phyloP scores from a whole-genome alignment of 306 rosid genomes.

The Albizia julibrissin region DNA sequence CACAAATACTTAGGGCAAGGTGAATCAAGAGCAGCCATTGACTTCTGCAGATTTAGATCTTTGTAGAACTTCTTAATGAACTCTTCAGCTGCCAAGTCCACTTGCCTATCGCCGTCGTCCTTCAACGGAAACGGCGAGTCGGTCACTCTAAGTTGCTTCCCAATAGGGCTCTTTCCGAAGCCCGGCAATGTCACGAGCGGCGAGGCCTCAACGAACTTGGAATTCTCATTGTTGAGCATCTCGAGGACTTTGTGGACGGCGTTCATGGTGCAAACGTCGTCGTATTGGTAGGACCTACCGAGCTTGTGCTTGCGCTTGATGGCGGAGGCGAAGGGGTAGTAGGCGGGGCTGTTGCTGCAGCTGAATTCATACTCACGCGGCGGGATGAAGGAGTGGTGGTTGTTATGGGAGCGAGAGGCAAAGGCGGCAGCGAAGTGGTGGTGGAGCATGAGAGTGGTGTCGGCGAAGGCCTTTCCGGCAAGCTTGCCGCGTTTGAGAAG shows the following conservation, averaged over 20 bases:
- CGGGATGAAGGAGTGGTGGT: conserved; percentile 49
- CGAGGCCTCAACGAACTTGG: conserved; percentile 52
- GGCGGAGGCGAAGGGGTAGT: conserved; percentile 36
- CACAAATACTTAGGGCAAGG: conserved; percentile 43
- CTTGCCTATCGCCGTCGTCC: conserved; percentile 60
- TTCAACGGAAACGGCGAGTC: conserved; percentile 89
- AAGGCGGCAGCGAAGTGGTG: conserved; percentile 52
- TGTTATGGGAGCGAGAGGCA: conserved; percentile 50
- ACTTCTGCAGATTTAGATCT: conserved; percentile 58
- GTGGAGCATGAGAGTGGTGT: conserved; percentile 43
- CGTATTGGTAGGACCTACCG: conserved; percentile 35
- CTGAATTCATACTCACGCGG: conserved; percentile 89
- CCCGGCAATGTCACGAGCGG: conserved; percentile 71
- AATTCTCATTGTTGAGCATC: conserved; percentile 40
- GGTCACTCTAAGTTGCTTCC: conserved; percentile 68
- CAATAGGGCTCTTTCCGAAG: conserved; percentile 74
- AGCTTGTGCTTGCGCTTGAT: conserved; percentile 41
- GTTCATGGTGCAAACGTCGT: conserved; percentile 48
- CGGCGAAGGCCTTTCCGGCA: conserved; percentile 64
- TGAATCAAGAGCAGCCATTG: conserved; percentile 49
- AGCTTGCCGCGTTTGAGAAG: conserved; percentile 72
- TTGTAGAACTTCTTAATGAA: conserved; percentile 75
- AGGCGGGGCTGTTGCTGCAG: conserved; percentile 88
- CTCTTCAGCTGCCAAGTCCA: conserved; percentile 77
- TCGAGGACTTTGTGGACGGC: conserved; percentile 73